Base-by-base conservation (phyloP, 768 basidiomycete genomes). In the Russula sp. region DNA sequence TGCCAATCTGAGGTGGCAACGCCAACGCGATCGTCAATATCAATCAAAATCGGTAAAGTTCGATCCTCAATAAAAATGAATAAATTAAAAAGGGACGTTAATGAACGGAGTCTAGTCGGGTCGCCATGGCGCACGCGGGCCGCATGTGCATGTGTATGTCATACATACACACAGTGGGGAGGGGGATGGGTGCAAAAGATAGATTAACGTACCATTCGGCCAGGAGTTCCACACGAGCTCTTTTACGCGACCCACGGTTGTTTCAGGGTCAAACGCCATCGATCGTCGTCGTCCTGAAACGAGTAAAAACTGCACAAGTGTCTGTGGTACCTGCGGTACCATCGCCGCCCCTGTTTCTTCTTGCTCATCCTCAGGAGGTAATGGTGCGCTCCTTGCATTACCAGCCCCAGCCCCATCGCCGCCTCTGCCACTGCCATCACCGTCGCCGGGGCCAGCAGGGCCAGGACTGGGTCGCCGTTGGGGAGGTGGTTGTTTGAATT, bases 191-290 rank as follows among this genome's bases (percentile, higher is more conserved):
- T 5, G 5, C 14, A 5, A 16, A 38, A 1, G 38, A 34, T 34
- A 10, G 8, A n/a, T n/a, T 34, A 13, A 76, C 82, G 71, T 66
- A 86, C 89, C 89, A 69, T 78, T 76, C 32, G 88, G 88, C 90
- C 90, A 92, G 38, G 84, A 81, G 75, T 86, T 89, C 90, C 90
- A 92, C 42, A 87, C 83, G 53, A 92, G 81, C 76, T 92, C 90
- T 75, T 92, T 92, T 32, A 90, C 86, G 69, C 90, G 79, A 20
- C 88, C 88, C 36, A 92, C 77, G 0, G 88, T 87, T 24, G 83
- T 88, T 68, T 84, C 83, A 14, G 89, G 88, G 32, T 89, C 88
- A 68, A 92, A 92, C 0, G 81, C 76, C 83, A 91, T 89, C 0
- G 84, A 83, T 66, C 85, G 79, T 65, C 89, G 78, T 48, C 80